phyloP scores from a whole-genome alignment of 768 basidiomycete genomes.

The Naganishia antarctica region DNA sequence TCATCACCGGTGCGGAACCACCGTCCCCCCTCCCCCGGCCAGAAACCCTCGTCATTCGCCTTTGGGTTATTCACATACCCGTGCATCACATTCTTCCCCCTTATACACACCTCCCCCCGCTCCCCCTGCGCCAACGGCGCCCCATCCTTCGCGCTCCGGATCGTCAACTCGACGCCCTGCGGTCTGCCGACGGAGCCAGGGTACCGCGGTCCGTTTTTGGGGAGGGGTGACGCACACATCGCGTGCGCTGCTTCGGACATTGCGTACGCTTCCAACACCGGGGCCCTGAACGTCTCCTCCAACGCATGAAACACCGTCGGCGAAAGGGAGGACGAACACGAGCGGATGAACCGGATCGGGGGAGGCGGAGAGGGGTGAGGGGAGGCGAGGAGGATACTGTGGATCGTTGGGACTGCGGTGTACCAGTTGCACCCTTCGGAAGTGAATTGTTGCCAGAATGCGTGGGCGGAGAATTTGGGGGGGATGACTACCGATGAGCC shows the following conservation, averaged over 20 bases:
- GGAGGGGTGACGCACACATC: conserved; percentile 36
- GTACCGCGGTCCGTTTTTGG: conserved; percentile 36
- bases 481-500: conserved; percentile 59
- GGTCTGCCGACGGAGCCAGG: conserved; percentile 49
- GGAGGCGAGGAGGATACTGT: conserved; percentile 46
- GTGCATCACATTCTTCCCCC: conserved; percentile 57
- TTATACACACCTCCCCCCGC: conserved; percentile 56
- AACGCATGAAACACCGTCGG: conserved; percentile 57
- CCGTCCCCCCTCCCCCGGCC: conserved; percentile 45
- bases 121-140: conserved; percentile 50
- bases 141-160: conserved; percentile 39
- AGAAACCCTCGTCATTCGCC: conserved; percentile 54
- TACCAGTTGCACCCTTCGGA: conserved; percentile 55
- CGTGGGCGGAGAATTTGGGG: conserved; percentile 56
- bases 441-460: conserved; percentile 55
- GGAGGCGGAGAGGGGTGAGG: conserved; percentile 45
- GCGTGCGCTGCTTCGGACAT: conserved; percentile 53
- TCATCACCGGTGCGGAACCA: conserved; percentile 52
- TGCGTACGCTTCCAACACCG: conserved; percentile 60
- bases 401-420: conserved; percentile 50
- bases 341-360: conserved; percentile 49
- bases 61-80: conserved; percentile 56
- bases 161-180: conserved; percentile 46
- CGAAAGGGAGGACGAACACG: conserved; percentile 56
- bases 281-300: conserved; percentile 55